phyloP scores from a whole-genome alignment of 2,329 filamentous ascomycete genomes.

The Aspergillus fumigatus region DNA sequence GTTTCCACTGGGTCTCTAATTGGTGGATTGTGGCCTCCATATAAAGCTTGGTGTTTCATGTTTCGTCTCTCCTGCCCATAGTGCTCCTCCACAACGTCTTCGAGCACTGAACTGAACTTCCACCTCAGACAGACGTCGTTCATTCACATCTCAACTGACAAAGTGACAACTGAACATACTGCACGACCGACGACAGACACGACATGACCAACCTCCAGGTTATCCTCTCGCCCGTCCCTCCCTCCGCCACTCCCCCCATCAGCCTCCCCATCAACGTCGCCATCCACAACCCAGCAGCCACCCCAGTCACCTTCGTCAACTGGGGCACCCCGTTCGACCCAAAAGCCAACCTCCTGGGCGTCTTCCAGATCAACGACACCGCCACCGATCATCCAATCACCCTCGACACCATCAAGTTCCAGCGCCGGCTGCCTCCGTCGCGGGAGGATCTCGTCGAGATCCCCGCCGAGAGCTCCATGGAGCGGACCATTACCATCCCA shows the following conservation, averaged over 20 bases:
- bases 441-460: conserved; percentile 30
- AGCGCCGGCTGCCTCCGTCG: conserved; percentile 28
- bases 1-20: no score
- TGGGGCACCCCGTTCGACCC: conserved; percentile 37
- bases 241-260: conserved; percentile 8
- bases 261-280: conserved; percentile 23
- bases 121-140: no score
- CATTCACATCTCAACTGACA: no score
- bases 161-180: no score
- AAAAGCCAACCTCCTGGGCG: conserved; percentile 25
- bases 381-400: conserved; percentile 16
- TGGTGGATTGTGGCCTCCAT: no score
- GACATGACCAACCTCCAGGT: conserved; percentile 12
- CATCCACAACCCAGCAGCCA: conserved; percentile 23
- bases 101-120: no score
- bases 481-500: conserved; percentile 22
- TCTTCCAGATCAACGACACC: conserved; percentile 27
- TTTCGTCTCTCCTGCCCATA: no score
- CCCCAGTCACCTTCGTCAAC: conserved; percentile 30
- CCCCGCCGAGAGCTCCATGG: conserved; percentile 17
- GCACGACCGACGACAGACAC: no score
- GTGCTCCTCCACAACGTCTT: no score
- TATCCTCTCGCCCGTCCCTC: conserved; percentile 10
- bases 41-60: no score
- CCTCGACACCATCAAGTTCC: conserved; percentile 29